phyloP scores from a whole-genome alignment of 2,329 filamentous ascomycete species.

The Fusarium continuum region DNA sequence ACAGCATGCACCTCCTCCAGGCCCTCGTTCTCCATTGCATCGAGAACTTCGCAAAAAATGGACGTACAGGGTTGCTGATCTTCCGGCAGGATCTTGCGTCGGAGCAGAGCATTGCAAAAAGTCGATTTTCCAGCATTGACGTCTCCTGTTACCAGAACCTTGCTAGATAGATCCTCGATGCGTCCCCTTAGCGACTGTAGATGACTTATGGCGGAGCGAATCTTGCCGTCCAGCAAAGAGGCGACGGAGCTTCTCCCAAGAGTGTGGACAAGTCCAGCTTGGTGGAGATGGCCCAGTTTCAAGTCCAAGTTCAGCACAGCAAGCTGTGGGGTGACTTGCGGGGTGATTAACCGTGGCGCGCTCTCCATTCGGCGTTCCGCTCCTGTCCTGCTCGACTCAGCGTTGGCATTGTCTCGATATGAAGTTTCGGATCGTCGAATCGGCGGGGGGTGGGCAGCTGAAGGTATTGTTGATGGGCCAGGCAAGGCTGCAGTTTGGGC shows the following conservation, averaged over 20 bases:
- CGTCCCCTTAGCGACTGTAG: too few species aligned
- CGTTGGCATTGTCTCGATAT: too few species aligned
- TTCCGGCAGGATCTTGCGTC: conserved; percentile 91
- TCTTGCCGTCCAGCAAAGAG: conserved; percentile 90
- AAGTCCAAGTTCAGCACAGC: conserved; percentile 93
- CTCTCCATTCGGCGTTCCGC: too few species aligned
- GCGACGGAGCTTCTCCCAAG: conserved; percentile 92
- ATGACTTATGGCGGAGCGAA: too few species aligned
- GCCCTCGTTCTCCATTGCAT: conserved; percentile 88
- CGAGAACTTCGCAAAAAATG: conserved; percentile 97
- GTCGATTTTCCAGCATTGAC: conserved; percentile 98
- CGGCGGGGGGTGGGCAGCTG: too few species aligned
- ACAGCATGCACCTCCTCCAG: conserved; percentile 96
- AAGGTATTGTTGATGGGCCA: too few species aligned
- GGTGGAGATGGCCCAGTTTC: conserved; percentile 85
- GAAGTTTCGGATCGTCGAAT: too few species aligned
- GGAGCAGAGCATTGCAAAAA: conserved; percentile 96
- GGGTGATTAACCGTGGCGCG: too few species aligned
- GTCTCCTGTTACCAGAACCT: conserved; percentile 94
- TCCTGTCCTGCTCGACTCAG: too few species aligned
- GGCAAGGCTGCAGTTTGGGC: too few species aligned
- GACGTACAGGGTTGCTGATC: conserved; percentile 98
- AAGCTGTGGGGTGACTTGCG: too few species aligned
- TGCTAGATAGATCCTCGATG: conserved; percentile 91
- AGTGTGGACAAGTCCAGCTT: conserved; percentile 92